Conservation (phyloP, 768 basidiomycete genomes). For the Lentinula sp. region DNA sequence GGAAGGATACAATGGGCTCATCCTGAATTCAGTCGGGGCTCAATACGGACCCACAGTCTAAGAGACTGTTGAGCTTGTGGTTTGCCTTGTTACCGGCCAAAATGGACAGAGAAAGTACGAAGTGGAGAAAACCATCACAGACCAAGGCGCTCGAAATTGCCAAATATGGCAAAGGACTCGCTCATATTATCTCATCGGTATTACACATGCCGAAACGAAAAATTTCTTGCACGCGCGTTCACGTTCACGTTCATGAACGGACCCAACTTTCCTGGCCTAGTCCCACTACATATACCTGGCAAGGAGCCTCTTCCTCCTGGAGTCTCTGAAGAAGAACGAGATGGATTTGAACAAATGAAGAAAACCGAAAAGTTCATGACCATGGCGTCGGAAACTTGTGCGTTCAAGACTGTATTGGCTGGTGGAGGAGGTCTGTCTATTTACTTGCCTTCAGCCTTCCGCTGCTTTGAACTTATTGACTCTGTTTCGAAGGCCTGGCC, state of each 20-base stretch:
- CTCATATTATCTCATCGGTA: not conserved
- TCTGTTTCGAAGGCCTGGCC: constrained; percentile 60
- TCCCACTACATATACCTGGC: constrained; percentile 79
- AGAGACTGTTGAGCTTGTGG: not conserved
- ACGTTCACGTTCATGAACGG: constrained; percentile 7
- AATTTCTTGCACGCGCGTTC: not conserved
- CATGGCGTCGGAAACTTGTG: constrained; percentile 81
- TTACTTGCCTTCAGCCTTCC: not conserved
- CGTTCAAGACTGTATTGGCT: constrained; percentile 73
- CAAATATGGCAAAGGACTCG: not conserved
- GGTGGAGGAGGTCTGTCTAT: constrained; percentile 70
- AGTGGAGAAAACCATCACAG: no score
- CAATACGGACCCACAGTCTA: not conserved
- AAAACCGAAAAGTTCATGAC: constrained; percentile 71
- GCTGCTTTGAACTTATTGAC: constrained; percentile 3
- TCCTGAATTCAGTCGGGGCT: not conserved
- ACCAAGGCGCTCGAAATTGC: not conserved
- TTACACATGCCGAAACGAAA: not conserved
- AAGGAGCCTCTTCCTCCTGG: constrained; percentile 87
- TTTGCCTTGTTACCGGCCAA: not conserved
- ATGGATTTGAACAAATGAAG: constrained; percentile 57
- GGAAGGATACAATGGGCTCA: not conserved
- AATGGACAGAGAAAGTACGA: no score
- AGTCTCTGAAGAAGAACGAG: constrained; percentile 72
- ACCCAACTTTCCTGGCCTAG: constrained; percentile 35